phyloP scores from a whole-genome alignment of 2,329 filamentous ascomycete species.

The Fusarium sp. region DNA sequence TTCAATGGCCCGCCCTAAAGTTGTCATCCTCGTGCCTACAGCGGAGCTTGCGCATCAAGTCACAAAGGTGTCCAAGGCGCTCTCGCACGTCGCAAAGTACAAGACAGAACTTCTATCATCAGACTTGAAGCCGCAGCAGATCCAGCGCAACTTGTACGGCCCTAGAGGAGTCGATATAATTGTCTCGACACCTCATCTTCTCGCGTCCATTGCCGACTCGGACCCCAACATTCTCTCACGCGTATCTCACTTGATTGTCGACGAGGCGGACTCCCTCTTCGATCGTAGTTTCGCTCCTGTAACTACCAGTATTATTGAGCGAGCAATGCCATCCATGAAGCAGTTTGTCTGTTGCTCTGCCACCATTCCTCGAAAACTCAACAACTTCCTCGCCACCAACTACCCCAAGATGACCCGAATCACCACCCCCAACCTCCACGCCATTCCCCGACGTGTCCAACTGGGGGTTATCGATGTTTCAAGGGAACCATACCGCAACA shows the following conservation, averaged over 20 bases:
- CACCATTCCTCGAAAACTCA: slow-evolving; percentile 91
- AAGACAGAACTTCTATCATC: slow-evolving; percentile 87
- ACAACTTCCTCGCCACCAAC: slow-evolving; percentile 82
- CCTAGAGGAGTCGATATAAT: slow-evolving; percentile 86
- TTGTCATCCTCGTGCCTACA: slow-evolving; percentile 90
- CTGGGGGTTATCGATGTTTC: slow-evolving; percentile 93
- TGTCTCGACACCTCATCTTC: slow-evolving; percentile 88
- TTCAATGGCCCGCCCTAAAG: slow-evolving; percentile 82
- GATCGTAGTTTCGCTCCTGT: slow-evolving; percentile 91
- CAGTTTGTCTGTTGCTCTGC: slow-evolving; percentile 95
- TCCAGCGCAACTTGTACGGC: slow-evolving; percentile 86
- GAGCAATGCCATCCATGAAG: slow-evolving; percentile 81
- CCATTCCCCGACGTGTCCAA: slow-evolving; percentile 93
- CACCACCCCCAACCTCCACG: slow-evolving; percentile 94
- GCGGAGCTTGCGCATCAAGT: slow-evolving; percentile 94
- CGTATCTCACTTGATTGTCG: slow-evolving; percentile 88
- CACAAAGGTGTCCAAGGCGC: slow-evolving; percentile 80
- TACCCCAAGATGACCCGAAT: slow-evolving; percentile 88
- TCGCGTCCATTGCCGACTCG: slow-evolving; percentile 87
- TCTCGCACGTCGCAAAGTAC: slow-evolving; percentile 90
- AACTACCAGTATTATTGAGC: slow-evolving; percentile 86
- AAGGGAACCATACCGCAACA: slow-evolving; percentile 92
- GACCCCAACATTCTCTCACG: slow-evolving; percentile 95
- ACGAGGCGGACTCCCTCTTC: slow-evolving; percentile 96
- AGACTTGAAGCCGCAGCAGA: slow-evolving; percentile 79